phyloP scores from a whole-genome alignment of 139 green algal genomes.

The Pleodorina starrii region DNA sequence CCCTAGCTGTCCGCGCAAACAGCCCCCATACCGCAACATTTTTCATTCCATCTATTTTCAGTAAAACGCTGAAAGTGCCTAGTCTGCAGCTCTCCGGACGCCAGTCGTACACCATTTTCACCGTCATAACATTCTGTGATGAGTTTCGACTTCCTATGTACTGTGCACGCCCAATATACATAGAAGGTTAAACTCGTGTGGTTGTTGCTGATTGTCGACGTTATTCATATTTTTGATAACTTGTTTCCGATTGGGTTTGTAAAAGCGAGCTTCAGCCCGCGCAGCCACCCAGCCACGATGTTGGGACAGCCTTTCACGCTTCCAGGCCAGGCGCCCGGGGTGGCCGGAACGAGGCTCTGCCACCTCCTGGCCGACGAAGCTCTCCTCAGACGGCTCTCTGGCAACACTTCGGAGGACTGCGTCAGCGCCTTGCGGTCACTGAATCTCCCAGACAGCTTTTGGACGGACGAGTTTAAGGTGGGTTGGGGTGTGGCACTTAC shows the following conservation, averaged over 20 bases:
- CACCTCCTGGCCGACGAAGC: constrained; percentile 38
- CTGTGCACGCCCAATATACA: too few relatives aligned
- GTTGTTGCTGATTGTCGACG: not conserved
- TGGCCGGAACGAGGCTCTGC: constrained; percentile 23
- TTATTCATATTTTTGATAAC: constrained; percentile 4
- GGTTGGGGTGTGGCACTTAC: not conserved
- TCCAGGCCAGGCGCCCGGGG: constrained; percentile 7
- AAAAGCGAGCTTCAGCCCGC: not conserved
- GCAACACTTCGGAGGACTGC: constrained; percentile 29
- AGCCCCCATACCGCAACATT: too few relatives aligned
- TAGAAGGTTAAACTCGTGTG: too few relatives aligned
- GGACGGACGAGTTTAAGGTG: constrained; percentile 46
- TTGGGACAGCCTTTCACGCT: constrained; percentile 2
- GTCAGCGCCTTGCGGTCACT: constrained; percentile 9
- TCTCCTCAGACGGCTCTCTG: not conserved
- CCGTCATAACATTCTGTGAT: too few relatives aligned
- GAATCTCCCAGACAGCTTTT: constrained; percentile 38
- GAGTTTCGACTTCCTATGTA: too few relatives aligned
- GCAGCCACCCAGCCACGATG: not conserved
- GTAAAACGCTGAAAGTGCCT: too few relatives aligned
- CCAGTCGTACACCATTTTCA: too few relatives aligned
- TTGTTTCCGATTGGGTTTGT: not conserved
- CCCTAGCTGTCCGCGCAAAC: too few relatives aligned
- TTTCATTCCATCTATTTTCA: too few relatives aligned
- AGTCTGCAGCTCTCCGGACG: too few relatives aligned